Conservation (phyloP, 129 eudicot species). For the Helichrysum umbraculigerum region DNA sequence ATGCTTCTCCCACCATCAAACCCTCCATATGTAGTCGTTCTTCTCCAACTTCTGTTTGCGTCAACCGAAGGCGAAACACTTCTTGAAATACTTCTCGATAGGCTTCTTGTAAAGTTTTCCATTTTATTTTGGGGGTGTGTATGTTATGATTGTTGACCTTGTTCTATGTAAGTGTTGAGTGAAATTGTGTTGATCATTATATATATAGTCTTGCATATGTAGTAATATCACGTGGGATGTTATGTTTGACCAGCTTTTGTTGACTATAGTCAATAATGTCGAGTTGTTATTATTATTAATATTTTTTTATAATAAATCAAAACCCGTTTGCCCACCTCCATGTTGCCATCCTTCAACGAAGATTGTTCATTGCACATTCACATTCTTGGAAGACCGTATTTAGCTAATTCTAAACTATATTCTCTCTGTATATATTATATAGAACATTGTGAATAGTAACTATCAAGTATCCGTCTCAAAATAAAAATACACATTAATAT, state of each 20-base stretch:
- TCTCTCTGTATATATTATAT: too few relatives aligned
- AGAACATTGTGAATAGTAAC: too few relatives aligned
- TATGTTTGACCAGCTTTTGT: constrained; percentile 9
- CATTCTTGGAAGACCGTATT: too few relatives aligned
- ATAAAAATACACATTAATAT: too few relatives aligned
- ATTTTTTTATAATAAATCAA: neutral
- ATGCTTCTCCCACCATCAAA: constrained; percentile 37
- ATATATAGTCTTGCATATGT: neutral
- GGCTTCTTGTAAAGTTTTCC: constrained; percentile 32
- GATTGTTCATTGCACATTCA: neutral
- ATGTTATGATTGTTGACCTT: neutral
- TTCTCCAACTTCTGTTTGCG: constrained; percentile 32
- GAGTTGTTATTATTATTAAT: neutral
- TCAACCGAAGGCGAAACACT: constrained; percentile 25
- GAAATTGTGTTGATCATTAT: neutral
- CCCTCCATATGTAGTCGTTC: constrained; percentile 10
- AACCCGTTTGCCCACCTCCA: neutral
- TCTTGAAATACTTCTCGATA: constrained; percentile 28
- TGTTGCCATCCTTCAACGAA: neutral
- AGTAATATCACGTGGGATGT: neutral
- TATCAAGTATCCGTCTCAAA: too few relatives aligned
- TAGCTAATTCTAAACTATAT: too few relatives aligned
- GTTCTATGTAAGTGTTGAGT: too few relatives aligned
- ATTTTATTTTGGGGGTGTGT: neutral
- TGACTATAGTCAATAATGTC: constrained; percentile 14